Evolutionary conservation across 140 eudicot genomes (phyloP), one percentile per base, ranked within the genome.

Genomic region (Bidens hawaiensis): DNA sequence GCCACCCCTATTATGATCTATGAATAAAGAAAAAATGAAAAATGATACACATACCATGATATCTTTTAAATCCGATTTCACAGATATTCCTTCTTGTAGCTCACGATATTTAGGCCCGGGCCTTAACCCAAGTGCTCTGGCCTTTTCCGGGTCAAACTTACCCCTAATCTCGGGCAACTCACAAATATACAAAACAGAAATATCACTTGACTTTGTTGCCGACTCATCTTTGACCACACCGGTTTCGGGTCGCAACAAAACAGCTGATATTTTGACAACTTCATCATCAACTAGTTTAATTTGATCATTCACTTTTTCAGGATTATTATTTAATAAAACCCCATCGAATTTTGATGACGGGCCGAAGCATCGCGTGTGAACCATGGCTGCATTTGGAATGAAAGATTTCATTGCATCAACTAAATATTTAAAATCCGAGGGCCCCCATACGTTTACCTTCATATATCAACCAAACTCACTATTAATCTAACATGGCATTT

Each of bases 371-470:
- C 61, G 87, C 1, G 90, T 71, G 65, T 82, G 84, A 65, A 87
- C 89, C 96, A 88, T 85, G 68, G 95, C 95, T 63, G 96, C 95
- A 73, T 81, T 86, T 27, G 97, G 99, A 61, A 93, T 73, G 80
- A 93, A 88, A 36, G 88, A 81, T 73, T 75, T 83, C 94, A 93
- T 85, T 22, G 97, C 99, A 58, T 78, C 81, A 41, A 93, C 86
- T 52, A 93, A 76, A 59, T 78, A 75, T 21, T 79, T 75, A 15
- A 93, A 80, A 81, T 88, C 95, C 1, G 95, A 88, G 9, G 99
- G 95, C 24, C 99, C 99, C 95, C 94, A 79, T 10, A 81, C 77
- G 25, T 85, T 85, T 49, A 90, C 96, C 97, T 87, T 59, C 63
- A 80, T 30, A 73, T 18, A 50, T 31, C 30, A 62, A 33, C 54